phyloP scores from a whole-genome alignment of 2,329 filamentous ascomycete species.

The Hypocreales sp. region DNA sequence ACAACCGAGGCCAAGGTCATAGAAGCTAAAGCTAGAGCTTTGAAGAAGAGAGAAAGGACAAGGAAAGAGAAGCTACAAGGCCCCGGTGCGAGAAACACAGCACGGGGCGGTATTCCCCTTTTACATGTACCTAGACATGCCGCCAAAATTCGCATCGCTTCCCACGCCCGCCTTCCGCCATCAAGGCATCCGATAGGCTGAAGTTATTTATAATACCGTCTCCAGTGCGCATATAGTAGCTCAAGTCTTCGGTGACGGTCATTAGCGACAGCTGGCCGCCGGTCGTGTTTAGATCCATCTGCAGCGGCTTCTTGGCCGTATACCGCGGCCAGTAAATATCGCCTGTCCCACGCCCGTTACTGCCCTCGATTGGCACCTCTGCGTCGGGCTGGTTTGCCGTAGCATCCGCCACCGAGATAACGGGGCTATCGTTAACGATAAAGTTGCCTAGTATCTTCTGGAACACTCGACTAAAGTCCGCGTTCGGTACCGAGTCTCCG shows the following conservation, averaged over 20 bases:
- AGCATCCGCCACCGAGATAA: constrained; percentile 13
- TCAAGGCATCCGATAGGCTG: constrained; percentile 22
- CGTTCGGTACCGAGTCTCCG: constrained; percentile 8
- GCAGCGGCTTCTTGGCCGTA: constrained; percentile 13
- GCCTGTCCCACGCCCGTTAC: constrained; percentile 2
- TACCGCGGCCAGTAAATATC: constrained; percentile 19
- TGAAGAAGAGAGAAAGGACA: no score
- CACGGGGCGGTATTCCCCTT: no score
- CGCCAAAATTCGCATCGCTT: constrained; percentile 28
- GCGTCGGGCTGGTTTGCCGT: constrained; percentile 12
- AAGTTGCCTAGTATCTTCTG: constrained; percentile 31
- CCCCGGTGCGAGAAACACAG: no score
- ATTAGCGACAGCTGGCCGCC: constrained; percentile 15
- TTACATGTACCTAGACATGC: no score
- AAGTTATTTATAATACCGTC: constrained; percentile 19
- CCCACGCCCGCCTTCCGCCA: constrained; percentile 31
- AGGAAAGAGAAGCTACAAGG: no score
- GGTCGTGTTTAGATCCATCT: constrained; percentile 31
- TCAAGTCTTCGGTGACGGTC: constrained; percentile 11
- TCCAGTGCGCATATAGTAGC: constrained; percentile 8
- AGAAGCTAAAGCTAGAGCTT: no score
- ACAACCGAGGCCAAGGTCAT: no score
- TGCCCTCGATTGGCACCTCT: constrained; percentile 11
- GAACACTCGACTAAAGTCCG: constrained; percentile 18
- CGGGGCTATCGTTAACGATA: constrained; percentile 22